Evolutionary conservation across 345 rosid genomes (phyloP).

Genomic region (Eucalyptus rudis): DNA sequence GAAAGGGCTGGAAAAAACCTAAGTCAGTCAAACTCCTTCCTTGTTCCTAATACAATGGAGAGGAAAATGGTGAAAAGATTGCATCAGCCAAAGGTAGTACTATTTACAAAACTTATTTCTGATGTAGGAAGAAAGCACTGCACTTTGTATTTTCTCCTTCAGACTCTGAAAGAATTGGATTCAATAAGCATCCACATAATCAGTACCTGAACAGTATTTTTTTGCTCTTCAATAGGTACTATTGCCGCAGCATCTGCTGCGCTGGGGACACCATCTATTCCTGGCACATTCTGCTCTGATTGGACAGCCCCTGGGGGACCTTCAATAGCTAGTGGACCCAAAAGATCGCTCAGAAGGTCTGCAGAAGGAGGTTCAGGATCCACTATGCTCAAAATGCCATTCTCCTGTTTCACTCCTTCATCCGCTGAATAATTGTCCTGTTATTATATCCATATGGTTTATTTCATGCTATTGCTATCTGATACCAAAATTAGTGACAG

Average conservation of each 20-base stretch:
- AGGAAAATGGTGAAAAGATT: background rate
- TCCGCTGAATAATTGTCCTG: conserved; percentile 48
- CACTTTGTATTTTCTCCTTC: background rate
- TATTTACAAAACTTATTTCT: too few relatives aligned
- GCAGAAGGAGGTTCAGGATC: conserved; percentile 53
- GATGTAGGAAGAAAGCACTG: background rate
- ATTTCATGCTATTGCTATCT: background rate
- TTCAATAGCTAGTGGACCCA: conserved; percentile 89
- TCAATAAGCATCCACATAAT: background rate
- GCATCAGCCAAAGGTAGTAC: background rate
- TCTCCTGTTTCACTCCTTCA: conserved; percentile 26
- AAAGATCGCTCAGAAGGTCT: conserved; percentile 71
- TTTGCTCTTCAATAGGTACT: conserved; percentile 61
- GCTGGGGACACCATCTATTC: conserved; percentile 33
- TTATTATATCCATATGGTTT: background rate
- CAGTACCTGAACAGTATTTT: conserved; percentile 63
- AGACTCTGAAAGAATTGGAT: background rate
- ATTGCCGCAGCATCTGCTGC: conserved; percentile 64
- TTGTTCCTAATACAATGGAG: background rate
- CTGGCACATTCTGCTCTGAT: conserved; percentile 30
- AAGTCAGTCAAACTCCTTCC: background rate
- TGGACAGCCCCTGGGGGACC: conserved; percentile 54
- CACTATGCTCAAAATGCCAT: conserved; percentile 42
- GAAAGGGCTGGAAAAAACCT: background rate
- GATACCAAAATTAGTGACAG: background rate